Conservation (phyloP, 768 basidiomycete genomes). For the Daedaleopsis nitida region DNA sequence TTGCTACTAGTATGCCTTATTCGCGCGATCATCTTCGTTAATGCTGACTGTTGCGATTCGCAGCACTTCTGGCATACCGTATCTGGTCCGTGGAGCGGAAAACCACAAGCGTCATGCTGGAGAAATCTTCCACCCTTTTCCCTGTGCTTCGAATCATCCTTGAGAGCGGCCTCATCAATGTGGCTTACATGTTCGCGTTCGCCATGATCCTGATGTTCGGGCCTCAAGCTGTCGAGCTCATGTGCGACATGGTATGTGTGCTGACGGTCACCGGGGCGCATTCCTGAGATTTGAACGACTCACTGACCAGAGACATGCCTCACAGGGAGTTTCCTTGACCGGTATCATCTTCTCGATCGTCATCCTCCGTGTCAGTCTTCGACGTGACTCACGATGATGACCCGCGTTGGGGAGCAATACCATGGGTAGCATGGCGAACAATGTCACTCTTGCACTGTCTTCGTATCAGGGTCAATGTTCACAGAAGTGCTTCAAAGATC, state of each 20-base stretch:
- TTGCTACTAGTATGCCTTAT: neutral
- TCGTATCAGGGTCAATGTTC: too few species aligned
- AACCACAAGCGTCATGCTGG: neutral
- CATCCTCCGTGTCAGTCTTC: constrained; percentile 1
- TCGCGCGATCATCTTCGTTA: neutral
- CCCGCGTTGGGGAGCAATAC: neutral
- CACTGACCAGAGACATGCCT: neutral
- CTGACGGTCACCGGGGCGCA: neutral
- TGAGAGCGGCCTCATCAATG: constrained; percentile 19
- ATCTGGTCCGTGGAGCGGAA: neutral
- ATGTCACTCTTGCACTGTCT: too few species aligned
- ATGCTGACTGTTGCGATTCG: neutral
- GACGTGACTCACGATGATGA: neutral
- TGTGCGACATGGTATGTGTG: constrained; percentile 14
- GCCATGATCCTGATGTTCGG: constrained; percentile 6
- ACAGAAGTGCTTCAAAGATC: too few species aligned
- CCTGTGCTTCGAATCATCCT: constrained; percentile 15
- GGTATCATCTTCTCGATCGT: constrained; percentile 12
- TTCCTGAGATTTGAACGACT: too few species aligned
- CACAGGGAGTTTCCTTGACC: constrained; percentile 5
- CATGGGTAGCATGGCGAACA: too few species aligned
- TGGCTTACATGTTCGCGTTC: constrained; percentile 17
- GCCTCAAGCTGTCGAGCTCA: constrained; percentile 13
- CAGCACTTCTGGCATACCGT: neutral
- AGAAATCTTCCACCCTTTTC: neutral